Conservation (phyloP, 1,284 basidiomycete genomes). For the Gymnopus androsaceus region DNA sequence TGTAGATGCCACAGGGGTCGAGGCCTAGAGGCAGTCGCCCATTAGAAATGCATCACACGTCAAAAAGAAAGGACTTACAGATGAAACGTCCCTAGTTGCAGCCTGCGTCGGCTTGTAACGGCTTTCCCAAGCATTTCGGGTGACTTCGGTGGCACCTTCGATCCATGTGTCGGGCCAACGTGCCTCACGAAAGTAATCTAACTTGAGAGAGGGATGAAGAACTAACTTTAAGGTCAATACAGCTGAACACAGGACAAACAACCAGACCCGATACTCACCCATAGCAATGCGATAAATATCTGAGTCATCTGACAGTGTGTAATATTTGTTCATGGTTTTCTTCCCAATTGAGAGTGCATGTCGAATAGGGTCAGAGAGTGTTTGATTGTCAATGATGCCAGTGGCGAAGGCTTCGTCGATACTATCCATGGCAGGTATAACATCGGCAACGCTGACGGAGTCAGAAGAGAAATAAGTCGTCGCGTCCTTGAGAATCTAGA, state of each 20-base stretch:
- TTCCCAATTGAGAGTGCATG: conserved; percentile 14
- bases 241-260: background rate
- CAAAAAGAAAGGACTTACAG: too few species aligned
- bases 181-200: background rate
- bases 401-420: conserved; percentile 15
- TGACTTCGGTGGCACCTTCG: background rate
- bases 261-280: conserved; percentile 13
- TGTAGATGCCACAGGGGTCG: background rate
- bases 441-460: conserved; percentile 10
- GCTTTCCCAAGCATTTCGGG: background rate
- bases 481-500: conserved; percentile 15
- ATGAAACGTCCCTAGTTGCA: background rate
- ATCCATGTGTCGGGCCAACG: background rate
- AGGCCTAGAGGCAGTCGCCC: background rate
- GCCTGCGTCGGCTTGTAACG: background rate
- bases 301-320: conserved; percentile 16
- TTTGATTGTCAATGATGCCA: background rate
- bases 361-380: background rate
- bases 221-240: background rate
- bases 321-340: conserved; percentile 17
- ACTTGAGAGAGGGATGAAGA: conserved; percentile 1
- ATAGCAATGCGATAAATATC: conserved; percentile 19
- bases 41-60: too few species aligned
- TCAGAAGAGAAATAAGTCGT: conserved; percentile 13
- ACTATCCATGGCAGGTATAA: conserved; percentile 15